Conservation (phyloP, 108 stramenopile species). For the Fistulifera pelliculosa region DNA sequence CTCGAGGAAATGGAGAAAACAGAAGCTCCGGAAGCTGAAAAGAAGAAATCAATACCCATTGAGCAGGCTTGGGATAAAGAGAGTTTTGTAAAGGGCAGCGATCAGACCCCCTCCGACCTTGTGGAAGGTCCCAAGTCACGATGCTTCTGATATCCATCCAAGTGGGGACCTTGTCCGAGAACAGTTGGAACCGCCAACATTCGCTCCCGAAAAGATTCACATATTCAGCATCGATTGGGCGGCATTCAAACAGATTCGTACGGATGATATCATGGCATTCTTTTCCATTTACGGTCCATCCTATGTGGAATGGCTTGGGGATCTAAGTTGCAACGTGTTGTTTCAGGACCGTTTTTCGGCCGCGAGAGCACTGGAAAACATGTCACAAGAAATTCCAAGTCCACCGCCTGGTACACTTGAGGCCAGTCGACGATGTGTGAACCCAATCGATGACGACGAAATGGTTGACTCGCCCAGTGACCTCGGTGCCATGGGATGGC, state of each 20-base stretch:
- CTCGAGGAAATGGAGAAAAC: conserved; percentile 16
- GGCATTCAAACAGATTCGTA: conserved; percentile 80
- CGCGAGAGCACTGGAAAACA: conserved; percentile 47
- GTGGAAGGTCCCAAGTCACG: conserved; percentile 14
- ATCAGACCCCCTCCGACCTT: conserved; percentile 35
- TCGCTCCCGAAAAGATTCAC: conserved; percentile 62
- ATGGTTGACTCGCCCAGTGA: conserved; percentile 20
- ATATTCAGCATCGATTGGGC: conserved; percentile 74
- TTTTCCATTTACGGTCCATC: conserved; percentile 60
- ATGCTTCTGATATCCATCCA: conserved; percentile 12
- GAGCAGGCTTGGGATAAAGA: conserved; percentile 79
- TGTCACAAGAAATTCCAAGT: conserved; percentile 56
- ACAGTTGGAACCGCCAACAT: conserved; percentile 14
- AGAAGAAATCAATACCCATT: conserved; percentile 37
- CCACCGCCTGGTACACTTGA: conserved; percentile 35
- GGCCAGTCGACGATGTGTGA: neutral
- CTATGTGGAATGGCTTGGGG: conserved; percentile 82
- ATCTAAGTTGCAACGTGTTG: conserved; percentile 58
- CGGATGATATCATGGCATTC: conserved; percentile 54
- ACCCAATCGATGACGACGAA: conserved; percentile 4
- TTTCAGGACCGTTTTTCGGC: conserved; percentile 69
- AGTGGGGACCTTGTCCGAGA: conserved; percentile 10
- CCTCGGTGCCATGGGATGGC: conserved; percentile 69
- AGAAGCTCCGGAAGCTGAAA: conserved; percentile 20
- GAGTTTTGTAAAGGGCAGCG: conserved; percentile 44